phyloP scores from a whole-genome alignment of 2,329 filamentous ascomycete species.

The Hypoxylon sp. region DNA sequence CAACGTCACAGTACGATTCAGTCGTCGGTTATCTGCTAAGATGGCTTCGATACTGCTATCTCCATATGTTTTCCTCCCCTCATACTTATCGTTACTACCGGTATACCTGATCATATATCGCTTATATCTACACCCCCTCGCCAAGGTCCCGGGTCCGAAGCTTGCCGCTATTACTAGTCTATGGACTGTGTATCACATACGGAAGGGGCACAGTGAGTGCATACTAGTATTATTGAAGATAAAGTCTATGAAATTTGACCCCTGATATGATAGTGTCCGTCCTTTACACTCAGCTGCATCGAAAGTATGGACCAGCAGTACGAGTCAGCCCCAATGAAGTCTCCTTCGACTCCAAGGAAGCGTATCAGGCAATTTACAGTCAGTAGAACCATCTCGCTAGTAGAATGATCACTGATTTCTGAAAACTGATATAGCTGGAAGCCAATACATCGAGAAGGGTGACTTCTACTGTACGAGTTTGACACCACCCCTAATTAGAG shows the following conservation, averaged over 20 bases:
- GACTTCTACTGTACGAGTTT: constrained; percentile 60
- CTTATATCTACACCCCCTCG: constrained; percentile 38
- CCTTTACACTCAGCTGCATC: constrained; percentile 56
- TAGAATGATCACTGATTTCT: too few relatives aligned
- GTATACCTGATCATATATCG: constrained; percentile 34
- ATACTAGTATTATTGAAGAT: constrained; percentile 9
- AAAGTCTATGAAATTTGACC: neutral
- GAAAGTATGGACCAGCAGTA: constrained; percentile 59
- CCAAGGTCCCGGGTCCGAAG: constrained; percentile 43
- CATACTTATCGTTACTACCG: constrained; percentile 10
- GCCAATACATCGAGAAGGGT: constrained; percentile 59
- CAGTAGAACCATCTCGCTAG: constrained; percentile 30
- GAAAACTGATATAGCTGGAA: too few relatives aligned
- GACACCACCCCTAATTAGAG: too few relatives aligned
- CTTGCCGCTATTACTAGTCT: constrained; percentile 35
- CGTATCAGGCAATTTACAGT: constrained; percentile 60
- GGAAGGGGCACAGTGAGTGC: constrained; percentile 50
- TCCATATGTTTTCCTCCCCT: constrained; percentile 13
- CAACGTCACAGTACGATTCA: too few relatives aligned
- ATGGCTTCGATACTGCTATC: constrained; percentile 6
- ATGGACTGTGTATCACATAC: constrained; percentile 43
- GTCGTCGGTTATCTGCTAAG: too few relatives aligned
- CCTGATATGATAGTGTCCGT: constrained; percentile 42
- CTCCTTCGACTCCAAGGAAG: constrained; percentile 60
- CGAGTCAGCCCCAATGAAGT: constrained; percentile 63